phyloP scores from a whole-genome alignment of 352 stramenopile species.

The Detonula confervacea region DNA sequence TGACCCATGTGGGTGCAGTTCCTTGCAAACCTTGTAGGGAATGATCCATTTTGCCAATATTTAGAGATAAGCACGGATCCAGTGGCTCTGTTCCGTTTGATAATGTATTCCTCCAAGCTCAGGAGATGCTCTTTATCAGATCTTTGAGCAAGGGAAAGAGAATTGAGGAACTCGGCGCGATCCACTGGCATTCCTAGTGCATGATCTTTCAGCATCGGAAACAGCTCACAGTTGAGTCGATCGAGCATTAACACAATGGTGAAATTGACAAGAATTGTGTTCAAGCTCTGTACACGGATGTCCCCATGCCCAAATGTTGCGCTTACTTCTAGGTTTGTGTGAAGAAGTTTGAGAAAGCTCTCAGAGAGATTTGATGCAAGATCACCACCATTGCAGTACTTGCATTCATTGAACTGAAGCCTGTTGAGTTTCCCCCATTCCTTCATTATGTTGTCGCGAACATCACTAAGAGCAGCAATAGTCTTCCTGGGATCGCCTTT shows the following conservation, averaged over 20 bases:
- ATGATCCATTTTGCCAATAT: not conserved
- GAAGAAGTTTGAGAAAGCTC: not conserved
- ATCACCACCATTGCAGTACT: not conserved
- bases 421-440: not conserved
- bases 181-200: slow-evolving; percentile 3
- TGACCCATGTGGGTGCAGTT: slow-evolving; percentile 1
- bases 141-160: slow-evolving; percentile 4
- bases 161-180: slow-evolving; percentile 7
- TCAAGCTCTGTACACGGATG: slow-evolving; percentile 9
- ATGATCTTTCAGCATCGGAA: slow-evolving; percentile 14
- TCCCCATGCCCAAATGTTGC: slow-evolving; percentile 13
- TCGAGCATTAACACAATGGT: slow-evolving; percentile 18
- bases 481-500: not conserved
- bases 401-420: not conserved
- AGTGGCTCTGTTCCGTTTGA: not conserved
- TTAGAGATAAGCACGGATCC: slow-evolving; percentile 6
- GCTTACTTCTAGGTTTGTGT: slow-evolving; percentile 7
- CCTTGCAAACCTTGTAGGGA: slow-evolving; percentile 11
- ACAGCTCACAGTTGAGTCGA: slow-evolving; percentile 20
- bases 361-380: not conserved
- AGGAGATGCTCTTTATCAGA: slow-evolving; percentile 14
- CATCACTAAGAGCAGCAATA: slow-evolving; percentile 6
- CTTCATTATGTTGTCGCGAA: slow-evolving; percentile 7
- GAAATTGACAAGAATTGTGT: slow-evolving; percentile 14
- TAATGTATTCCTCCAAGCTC: slow-evolving; percentile 16